Conservation (phyloP, 2,329 filamentous ascomycete species). For the Tolypocladium endophyticum region DNA sequence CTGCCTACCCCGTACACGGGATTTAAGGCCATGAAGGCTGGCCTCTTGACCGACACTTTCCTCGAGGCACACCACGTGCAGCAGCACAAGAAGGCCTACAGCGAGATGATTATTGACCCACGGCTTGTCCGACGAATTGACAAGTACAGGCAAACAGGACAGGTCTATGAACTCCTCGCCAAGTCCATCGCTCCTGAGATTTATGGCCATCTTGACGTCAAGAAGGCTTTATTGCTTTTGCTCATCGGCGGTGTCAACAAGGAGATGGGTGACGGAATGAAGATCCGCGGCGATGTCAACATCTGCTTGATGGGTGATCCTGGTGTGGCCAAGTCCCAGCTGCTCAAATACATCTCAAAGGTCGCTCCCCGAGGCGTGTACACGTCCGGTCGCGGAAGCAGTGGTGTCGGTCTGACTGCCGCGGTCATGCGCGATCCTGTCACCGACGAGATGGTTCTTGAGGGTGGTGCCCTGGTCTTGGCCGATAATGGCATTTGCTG, state of each 20-base stretch:
- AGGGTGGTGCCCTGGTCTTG: conserved; percentile 68
- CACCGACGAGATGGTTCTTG: conserved; percentile 75
- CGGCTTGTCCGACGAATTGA: conserved; percentile 75
- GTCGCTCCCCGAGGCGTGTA: conserved; percentile 88
- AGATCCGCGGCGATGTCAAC: conserved; percentile 97
- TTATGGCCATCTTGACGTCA: conserved; percentile 91
- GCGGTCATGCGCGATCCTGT: conserved; percentile 78
- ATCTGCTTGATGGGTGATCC: conserved; percentile 98
- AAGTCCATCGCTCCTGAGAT: conserved; percentile 97
- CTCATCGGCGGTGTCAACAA: conserved; percentile 95
- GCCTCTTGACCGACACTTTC: conserved; percentile 94
- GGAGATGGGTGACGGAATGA: conserved; percentile 95
- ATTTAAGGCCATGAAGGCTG: conserved; percentile 92
- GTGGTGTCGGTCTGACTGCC: conserved; percentile 71
- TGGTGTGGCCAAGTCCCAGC: conserved; percentile 97
- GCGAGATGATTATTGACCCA: conserved; percentile 77
- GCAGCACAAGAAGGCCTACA: conserved; percentile 98
- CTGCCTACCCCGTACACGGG: conserved; percentile 97
- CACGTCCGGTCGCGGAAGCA: conserved; percentile 71
- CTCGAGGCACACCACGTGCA: conserved; percentile 86
- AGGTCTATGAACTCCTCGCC: conserved; percentile 91
- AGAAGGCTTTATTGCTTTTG: conserved; percentile 91
- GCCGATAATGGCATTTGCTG: conserved; percentile 80
- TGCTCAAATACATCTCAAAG: conserved; percentile 97
- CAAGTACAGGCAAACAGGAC: conserved; percentile 72